phyloP scores from a whole-genome alignment of 2,329 filamentous ascomycete genomes.

The Septoria linicola region DNA sequence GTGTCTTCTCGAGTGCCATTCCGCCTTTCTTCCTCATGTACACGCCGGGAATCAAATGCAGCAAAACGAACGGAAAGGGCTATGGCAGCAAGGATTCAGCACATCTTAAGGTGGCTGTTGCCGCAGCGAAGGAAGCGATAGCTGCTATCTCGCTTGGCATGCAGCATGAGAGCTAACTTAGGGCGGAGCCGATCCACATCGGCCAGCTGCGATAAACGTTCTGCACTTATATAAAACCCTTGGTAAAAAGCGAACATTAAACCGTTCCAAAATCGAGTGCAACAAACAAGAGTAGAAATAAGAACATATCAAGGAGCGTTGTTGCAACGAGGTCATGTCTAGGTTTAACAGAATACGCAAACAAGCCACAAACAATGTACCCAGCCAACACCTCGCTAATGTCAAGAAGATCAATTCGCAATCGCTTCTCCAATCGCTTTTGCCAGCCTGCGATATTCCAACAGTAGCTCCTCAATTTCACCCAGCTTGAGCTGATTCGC shows the following conservation, averaged over 20 bases:
- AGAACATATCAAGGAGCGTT: no score
- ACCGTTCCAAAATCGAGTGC: no score
- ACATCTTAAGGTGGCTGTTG: not conserved
- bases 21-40: no score
- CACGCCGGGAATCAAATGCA: no score
- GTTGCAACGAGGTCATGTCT: no score
- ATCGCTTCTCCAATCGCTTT: slow-evolving; percentile 46
- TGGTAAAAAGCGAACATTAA: no score
- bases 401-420: slow-evolving; percentile 16
- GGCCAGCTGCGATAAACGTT: no score
- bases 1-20: slow-evolving; percentile 33
- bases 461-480: slow-evolving; percentile 48
- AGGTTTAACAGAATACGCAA: no score
- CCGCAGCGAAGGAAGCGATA: no score
- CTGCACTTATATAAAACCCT: no score
- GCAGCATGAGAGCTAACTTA: not conserved
- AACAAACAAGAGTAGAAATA: no score
- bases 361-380: no score
- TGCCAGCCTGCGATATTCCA: slow-evolving; percentile 44
- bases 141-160: not conserved
- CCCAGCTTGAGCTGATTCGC: slow-evolving; percentile 48
- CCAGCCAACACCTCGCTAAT: not conserved
- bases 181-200: slow-evolving; percentile 4
- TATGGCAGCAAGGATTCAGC: not conserved
- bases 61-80: not conserved